Evolutionary conservation across 495 filamentous ascomycete species (phyloP).

Genomic region (Penicillium lagena): DNA sequence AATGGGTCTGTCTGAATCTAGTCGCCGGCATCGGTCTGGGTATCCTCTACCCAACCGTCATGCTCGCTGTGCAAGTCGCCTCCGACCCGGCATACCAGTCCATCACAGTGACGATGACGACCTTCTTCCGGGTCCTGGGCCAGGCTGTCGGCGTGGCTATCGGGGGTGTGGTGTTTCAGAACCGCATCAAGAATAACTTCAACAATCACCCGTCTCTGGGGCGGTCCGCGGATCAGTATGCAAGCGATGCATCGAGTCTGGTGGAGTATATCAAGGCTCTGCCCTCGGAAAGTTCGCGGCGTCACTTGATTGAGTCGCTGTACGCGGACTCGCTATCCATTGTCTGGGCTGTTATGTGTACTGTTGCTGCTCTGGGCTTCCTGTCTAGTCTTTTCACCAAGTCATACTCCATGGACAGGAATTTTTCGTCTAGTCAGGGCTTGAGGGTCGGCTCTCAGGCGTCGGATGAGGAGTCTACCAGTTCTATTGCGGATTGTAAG

Average conservation of each 20-base stretch:
- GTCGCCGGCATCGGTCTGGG: conserved; percentile 44
- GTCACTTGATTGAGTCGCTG: not conserved
- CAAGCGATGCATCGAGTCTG: conserved; percentile 12
- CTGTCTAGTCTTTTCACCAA: conserved; percentile 3
- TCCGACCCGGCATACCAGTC: conserved; percentile 34
- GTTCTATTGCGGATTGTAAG: too few species aligned
- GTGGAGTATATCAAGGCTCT: conserved; percentile 25
- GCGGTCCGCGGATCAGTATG: not conserved
- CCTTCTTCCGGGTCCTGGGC: conserved; percentile 50
- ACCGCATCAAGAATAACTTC: conserved; percentile 7
- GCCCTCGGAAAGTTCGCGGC: not conserved
- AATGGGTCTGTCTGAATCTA: conserved; percentile 44
- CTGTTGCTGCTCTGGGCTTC: conserved; percentile 2
- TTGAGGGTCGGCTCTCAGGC: too few species aligned
- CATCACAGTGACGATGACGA: conserved; percentile 47
- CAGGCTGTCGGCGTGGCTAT: conserved; percentile 50
- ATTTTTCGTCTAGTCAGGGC: conserved; percentile 3
- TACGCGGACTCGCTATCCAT: conserved; percentile 4
- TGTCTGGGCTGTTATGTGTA: conserved; percentile 11
- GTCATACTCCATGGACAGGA: conserved; percentile 3
- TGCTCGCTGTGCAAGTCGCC: conserved; percentile 43
- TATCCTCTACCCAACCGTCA: conserved; percentile 41
- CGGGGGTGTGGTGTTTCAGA: conserved; percentile 38
- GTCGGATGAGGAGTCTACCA: too few species aligned
- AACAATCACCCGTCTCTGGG: conserved; percentile 2